These are phyloP conservation scores for Cyberlindnera maclurae DNA, from an alignment of 805 yeast species.

Conservation along the genomic window DNA sequence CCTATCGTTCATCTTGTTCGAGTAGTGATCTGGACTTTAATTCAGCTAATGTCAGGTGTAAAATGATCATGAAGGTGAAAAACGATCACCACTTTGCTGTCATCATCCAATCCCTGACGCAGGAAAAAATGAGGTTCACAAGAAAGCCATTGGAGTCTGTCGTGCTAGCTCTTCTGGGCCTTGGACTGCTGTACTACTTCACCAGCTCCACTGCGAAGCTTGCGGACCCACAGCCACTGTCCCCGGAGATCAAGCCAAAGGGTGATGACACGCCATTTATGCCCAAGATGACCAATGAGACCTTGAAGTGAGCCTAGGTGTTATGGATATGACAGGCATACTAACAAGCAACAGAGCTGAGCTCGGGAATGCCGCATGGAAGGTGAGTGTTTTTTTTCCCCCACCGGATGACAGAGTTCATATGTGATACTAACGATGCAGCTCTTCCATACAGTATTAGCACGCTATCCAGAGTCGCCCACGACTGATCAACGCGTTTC, in stretches of 20 bases:
- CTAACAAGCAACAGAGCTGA: slow-evolving; percentile 39
- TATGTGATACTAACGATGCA: not conserved
- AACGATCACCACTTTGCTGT: not conserved
- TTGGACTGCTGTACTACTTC: slow-evolving; percentile 15
- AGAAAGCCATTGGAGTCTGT: slow-evolving; percentile 8
- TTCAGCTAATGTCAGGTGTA: no score
- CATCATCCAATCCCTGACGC: slow-evolving; percentile 1
- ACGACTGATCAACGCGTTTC: slow-evolving; percentile 54
- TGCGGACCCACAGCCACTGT: slow-evolving; percentile 22
- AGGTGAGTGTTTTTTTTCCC: slow-evolving; percentile 2
- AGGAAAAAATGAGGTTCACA: slow-evolving; percentile 6
- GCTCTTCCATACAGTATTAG: slow-evolving; percentile 82
- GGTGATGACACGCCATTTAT: slow-evolving; percentile 33
- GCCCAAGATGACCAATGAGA: slow-evolving; percentile 91
- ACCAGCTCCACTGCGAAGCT: slow-evolving; percentile 12
- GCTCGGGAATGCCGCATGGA: slow-evolving; percentile 91
- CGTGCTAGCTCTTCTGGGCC: slow-evolving; percentile 5
- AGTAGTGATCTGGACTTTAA: no score
- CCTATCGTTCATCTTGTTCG: not conserved
- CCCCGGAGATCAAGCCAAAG: slow-evolving; percentile 4
- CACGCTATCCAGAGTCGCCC: slow-evolving; percentile 87
- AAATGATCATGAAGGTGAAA: no score
- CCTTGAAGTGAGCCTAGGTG: slow-evolving; percentile 34
- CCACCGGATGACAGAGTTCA: no score
- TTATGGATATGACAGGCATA: no score